Evolutionary conservation across 2,329 filamentous ascomycete genomes (phyloP), one percentile per base, ranked within the genome.

Genomic region (Venturiaceae sp.): DNA sequence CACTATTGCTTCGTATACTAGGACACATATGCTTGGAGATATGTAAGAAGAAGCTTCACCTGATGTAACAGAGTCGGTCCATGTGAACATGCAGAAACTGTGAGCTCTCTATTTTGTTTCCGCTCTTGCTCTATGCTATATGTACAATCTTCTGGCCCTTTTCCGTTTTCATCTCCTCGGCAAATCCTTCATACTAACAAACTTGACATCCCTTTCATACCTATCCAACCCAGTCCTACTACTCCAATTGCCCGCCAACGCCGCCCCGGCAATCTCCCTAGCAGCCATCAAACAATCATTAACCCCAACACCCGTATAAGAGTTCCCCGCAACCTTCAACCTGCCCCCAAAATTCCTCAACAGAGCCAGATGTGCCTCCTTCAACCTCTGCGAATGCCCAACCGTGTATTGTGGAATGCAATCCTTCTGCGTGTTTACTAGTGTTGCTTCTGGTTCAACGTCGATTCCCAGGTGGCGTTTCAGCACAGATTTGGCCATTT

Each of bases 361-460:
- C 26, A 62, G 44, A 16, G 41, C 33, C 13, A 33, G 3, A 33
- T 62, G 60, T 11, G 41, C 56, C 8, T 62, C 19, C 33, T 30
- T 30, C 52, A 62, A 41, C 30, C 82, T 79, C 8, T 75, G 71
- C 28, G 81, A 72, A 71, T 97, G 92, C 36, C 90, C 90, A 1
- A 96, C 85, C 0, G 80, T 81, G 70, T 95, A 95, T 73, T 99
- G 94, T 11, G 94, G 92, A 63, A 99, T 94, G 68, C 91, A 95
- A 62, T 94, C 79, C 60, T 76, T 75, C 58, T 84, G 78, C 47
- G 88, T 65, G 59, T 80, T 81, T 16, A 84, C 85, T 60, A 81
- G 76, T 34, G 81, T 80, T n/a, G 84, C 76, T 19, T 77, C 76
- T 0, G 87, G 85, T 28, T 81, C 74, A 23, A 82, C 80, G 0